Percentiles rank a stretch among this genome's conserved stretches.
Evolutionary conservation across 306 rosid species (phyloP).

Genomic region (Corylus heterophylla): DNA sequence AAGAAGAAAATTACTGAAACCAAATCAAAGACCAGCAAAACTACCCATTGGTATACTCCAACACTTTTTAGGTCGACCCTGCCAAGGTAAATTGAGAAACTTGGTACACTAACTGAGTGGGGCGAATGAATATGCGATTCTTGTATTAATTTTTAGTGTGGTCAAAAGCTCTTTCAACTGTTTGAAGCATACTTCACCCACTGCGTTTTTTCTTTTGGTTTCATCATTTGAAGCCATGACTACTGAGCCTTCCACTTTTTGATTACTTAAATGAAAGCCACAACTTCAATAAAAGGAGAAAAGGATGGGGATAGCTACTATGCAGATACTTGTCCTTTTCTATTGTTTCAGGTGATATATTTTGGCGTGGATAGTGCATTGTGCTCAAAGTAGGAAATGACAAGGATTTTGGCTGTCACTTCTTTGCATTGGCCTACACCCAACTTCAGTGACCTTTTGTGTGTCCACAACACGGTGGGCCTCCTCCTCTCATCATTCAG

Average conservation of each 20-base stretch:
- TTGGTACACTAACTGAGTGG: too few species aligned
- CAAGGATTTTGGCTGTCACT: constrained; percentile 34
- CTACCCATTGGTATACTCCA: too few species aligned
- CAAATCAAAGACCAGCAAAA: too few species aligned
- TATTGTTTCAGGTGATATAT: constrained; percentile 21
- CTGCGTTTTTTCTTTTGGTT: constrained; percentile 4
- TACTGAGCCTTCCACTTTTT: neutral
- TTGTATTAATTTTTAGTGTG: neutral
- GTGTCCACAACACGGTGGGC: constrained; percentile 30
- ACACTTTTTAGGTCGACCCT: too few species aligned
- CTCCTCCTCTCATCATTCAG: constrained; percentile 34
- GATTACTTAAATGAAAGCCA: neutral
- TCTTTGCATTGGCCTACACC: constrained; percentile 35
- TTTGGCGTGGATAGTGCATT: constrained; percentile 46
- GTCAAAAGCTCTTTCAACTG: neutral
- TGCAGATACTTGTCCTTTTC: neutral
- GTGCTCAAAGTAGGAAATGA: constrained; percentile 41
- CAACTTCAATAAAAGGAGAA: neutral
- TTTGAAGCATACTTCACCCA: neutral
- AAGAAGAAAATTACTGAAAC: too few species aligned
- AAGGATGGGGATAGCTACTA: neutral
- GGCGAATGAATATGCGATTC: too few species aligned
- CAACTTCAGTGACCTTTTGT: constrained; percentile 28
- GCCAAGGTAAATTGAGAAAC: too few species aligned
- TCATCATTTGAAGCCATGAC: neutral